Evolutionary conservation across 129 eudicot species (phyloP).

Genomic region (Tagetes patula): DNA sequence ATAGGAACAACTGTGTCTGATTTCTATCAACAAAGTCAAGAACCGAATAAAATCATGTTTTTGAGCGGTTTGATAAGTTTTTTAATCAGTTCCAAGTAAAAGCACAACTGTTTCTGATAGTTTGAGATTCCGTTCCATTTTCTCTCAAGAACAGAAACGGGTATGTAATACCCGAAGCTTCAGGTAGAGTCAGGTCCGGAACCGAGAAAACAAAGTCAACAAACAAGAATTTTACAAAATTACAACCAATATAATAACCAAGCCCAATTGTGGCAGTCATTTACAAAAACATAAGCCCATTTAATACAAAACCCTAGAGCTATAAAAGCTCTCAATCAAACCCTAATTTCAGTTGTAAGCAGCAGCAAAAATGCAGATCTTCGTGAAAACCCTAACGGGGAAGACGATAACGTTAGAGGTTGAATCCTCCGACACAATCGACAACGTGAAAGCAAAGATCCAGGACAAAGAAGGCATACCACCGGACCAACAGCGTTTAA

Average conservation of each 20-base stretch:
- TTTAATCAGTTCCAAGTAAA: too few relatives aligned
- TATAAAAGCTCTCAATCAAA: not conserved
- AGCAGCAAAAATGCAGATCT: conserved; percentile 61
- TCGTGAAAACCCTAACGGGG: conserved; percentile 82
- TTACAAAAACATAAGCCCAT: not conserved
- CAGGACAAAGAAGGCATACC: conserved; percentile 89
- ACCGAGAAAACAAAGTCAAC: too few relatives aligned
- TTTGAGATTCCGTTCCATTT: too few relatives aligned
- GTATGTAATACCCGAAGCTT: too few relatives aligned
- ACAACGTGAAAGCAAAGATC: conserved; percentile 73
- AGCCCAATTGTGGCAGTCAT: not conserved
- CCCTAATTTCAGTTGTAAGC: not conserved
- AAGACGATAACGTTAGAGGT: conserved; percentile 78
- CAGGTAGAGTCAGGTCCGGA: too few relatives aligned
- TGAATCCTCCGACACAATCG: conserved; percentile 72
- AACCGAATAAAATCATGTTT: too few relatives aligned
- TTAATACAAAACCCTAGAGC: not conserved
- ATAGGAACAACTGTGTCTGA: too few relatives aligned
- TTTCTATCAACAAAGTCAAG: too few relatives aligned
- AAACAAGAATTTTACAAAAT: too few relatives aligned
- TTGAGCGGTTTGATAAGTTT: too few relatives aligned
- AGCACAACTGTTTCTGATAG: too few relatives aligned
- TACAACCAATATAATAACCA: not conserved
- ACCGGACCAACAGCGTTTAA: conserved; percentile 71
- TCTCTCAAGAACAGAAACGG: too few relatives aligned